phyloP scores from a whole-genome alignment of 23 red algal species.

The Gracilaria gracilis region DNA sequence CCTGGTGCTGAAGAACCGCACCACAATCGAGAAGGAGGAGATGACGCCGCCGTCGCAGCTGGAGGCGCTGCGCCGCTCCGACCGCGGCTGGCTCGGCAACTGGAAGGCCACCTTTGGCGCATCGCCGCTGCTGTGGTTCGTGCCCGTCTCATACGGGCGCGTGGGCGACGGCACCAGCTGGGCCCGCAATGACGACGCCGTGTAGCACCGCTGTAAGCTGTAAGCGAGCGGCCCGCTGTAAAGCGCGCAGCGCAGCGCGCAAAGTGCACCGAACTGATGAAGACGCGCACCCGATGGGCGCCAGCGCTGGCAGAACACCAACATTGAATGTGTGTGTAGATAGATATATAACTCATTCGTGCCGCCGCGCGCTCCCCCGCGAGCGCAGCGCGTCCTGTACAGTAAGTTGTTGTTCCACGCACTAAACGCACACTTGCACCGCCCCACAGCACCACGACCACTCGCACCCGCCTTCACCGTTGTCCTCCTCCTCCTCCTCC shows the following conservation, averaged over 20 bases:
- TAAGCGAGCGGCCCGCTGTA: too few species aligned
- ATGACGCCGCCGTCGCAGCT: background rate
- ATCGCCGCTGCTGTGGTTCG: conserved; percentile 37
- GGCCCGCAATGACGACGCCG: background rate
- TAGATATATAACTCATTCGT: too few species aligned
- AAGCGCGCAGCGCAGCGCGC: too few species aligned
- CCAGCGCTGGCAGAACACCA: too few species aligned
- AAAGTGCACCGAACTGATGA: too few species aligned
- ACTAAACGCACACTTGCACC: background rate
- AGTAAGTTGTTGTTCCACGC: too few species aligned
- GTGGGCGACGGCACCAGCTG: background rate
- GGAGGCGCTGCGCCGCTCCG: conserved; percentile 16
- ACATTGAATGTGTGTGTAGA: too few species aligned
- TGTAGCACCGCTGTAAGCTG: too few species aligned
- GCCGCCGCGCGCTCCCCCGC: too few species aligned
- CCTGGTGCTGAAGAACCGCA: conserved; percentile 74
- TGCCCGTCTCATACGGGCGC: conserved; percentile 50
- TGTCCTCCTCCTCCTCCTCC: too few species aligned
- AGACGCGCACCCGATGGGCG: too few species aligned
- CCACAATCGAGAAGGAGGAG: conserved; percentile 86
- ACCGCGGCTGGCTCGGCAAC: conserved; percentile 50
- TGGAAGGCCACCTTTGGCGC: conserved; percentile 58
- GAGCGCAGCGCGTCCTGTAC: too few species aligned
- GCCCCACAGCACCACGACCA: background rate
- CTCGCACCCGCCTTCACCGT: background rate